Evolutionary conservation across 148 eudicot species (phyloP).

Genomic region (Dianthus caryophyllus): DNA sequence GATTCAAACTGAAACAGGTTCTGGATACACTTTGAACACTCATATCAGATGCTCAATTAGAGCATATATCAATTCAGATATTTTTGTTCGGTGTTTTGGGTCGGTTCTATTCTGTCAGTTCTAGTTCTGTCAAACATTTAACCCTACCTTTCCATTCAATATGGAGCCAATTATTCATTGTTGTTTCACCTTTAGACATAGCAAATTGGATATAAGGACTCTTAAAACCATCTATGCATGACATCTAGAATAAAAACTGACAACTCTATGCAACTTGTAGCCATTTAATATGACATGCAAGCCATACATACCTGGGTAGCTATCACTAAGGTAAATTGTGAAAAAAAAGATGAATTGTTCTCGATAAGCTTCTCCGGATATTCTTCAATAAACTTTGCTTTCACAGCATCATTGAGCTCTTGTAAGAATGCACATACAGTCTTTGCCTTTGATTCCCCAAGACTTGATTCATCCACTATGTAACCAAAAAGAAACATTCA

Average conservation of each 20-base stretch:
- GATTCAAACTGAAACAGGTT: too few relatives aligned
- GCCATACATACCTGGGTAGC: constrained; percentile 74
- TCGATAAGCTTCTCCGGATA: constrained; percentile 70
- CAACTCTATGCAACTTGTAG: too few relatives aligned
- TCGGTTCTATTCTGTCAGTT: too few relatives aligned
- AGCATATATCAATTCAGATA: too few relatives aligned
- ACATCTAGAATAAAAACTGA: neutral
- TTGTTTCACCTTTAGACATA: neutral
- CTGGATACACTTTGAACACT: too few relatives aligned
- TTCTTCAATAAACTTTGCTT: constrained; percentile 87
- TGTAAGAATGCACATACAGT: constrained; percentile 83
- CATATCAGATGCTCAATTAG: too few relatives aligned
- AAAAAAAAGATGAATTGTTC: constrained; percentile 86
- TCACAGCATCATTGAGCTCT: constrained; percentile 96
- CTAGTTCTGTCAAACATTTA: too few relatives aligned
- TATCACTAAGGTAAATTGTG: constrained; percentile 83
- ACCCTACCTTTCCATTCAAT: too few relatives aligned
- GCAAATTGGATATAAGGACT: neutral
- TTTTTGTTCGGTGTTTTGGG: too few relatives aligned
- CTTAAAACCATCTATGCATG: neutral
- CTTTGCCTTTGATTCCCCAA: constrained; percentile 92
- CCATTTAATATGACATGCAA: too few relatives aligned
- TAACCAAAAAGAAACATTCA: constrained; percentile 11
- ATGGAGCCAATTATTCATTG: neutral
- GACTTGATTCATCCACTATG: constrained; percentile 75